Evolutionary conservation across 116 monocot genomes (phyloP).

Genomic region (Posidonia oceanica): DNA sequence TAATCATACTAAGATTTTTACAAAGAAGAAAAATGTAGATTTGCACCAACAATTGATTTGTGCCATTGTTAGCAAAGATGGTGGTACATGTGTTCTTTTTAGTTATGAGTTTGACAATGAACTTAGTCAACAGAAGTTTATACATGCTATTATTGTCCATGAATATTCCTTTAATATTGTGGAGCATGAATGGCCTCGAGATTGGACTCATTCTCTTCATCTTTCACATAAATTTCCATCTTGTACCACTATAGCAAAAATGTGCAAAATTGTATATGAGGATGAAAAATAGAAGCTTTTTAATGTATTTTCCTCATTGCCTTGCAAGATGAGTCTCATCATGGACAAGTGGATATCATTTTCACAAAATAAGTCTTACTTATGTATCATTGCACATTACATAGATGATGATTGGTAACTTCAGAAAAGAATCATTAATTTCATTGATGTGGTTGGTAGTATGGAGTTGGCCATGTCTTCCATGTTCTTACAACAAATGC

Average conservation of each 20-base stretch:
- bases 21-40: neutral
- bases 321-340: constrained; percentile 13
- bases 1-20: neutral
- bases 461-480: constrained; percentile 4
- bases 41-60: neutral
- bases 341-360: constrained; percentile 15
- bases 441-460: constrained; percentile 8
- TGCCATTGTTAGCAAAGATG: neutral
- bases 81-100: neutral
- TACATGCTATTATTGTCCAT: too few species aligned
- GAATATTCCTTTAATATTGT: too few species aligned
- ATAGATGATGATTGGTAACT: constrained; percentile 20
- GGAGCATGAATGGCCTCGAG: too few species aligned
- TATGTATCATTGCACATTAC: constrained; percentile 15
- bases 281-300: too few species aligned
- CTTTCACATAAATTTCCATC: too few species aligned
- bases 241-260: too few species aligned
- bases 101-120: too few species aligned
- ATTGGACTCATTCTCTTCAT: too few species aligned
- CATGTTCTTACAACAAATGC: constrained; percentile 9
- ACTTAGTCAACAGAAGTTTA: too few species aligned
- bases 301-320: neutral
- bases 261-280: too few species aligned
- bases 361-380: constrained; percentile 4
- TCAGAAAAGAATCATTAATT: constrained; percentile 22